phyloP scores from a whole-genome alignment of 2,329 filamentous ascomycete genomes.

The Capronia coronata region DNA sequence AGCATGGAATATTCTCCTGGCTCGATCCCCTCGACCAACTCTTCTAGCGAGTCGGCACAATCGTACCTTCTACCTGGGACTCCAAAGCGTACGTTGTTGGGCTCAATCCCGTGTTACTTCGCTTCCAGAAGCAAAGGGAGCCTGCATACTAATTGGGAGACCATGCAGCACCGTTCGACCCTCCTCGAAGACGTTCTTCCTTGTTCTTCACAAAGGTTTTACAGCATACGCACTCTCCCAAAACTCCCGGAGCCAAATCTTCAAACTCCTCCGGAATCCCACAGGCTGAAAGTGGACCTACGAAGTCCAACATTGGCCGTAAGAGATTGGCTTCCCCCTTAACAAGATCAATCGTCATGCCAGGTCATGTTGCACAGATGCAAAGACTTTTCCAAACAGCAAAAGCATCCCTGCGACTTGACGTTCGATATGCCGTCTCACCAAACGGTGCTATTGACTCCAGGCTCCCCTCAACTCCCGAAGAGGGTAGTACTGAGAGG shows the following conservation, averaged over 20 bases:
- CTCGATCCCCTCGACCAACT: constrained; percentile 17
- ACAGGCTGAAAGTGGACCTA: neutral
- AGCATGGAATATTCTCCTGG: constrained; percentile 20
- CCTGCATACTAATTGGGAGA: constrained; percentile 3
- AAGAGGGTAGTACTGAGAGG: neutral
- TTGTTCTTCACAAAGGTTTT: constrained; percentile 24
- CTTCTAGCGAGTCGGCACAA: constrained; percentile 15
- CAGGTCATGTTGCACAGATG: constrained; percentile 25
- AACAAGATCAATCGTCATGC: constrained; percentile 17
- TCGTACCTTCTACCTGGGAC: constrained; percentile 21
- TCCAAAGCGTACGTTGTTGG: constrained; percentile 27
- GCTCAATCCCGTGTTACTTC: constrained; percentile 2
- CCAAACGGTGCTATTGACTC: constrained; percentile 27
- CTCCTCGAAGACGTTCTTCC: constrained; percentile 26
- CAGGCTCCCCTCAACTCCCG: constrained; percentile 18
- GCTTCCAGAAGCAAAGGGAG: neutral
- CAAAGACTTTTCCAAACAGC: constrained; percentile 24
- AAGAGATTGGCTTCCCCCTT: constrained; percentile 14
- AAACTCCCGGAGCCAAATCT: constrained; percentile 4
- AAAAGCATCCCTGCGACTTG: constrained; percentile 24
- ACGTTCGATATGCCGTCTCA: constrained; percentile 27
- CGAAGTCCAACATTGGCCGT: constrained; percentile 13
- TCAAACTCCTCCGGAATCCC: neutral
- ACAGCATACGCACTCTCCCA: constrained; percentile 16
- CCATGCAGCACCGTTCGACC: constrained; percentile 24